phyloP scores from a whole-genome alignment of 176 grass and related monocot species.

The Tillandsia fasciculata region DNA sequence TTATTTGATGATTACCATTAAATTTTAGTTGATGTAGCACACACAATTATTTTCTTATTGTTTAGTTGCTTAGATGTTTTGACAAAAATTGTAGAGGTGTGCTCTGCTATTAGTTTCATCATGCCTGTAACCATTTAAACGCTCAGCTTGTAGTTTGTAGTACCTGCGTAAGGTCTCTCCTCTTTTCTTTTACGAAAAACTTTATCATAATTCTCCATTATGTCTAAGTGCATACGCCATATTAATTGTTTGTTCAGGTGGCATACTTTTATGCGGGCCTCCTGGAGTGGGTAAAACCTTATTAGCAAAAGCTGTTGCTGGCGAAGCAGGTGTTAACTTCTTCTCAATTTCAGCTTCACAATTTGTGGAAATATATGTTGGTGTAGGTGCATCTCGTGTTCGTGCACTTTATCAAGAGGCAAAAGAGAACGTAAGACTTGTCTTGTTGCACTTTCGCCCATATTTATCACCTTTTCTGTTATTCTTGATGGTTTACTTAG shows the following conservation, averaged over 20 bases:
- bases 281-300: constrained; percentile 28
- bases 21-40: too few relatives aligned
- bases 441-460: not conserved
- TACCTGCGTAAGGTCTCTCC: not conserved
- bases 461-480: not conserved
- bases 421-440: constrained; percentile 27
- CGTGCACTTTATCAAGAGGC: constrained; percentile 33
- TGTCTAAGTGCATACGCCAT: not conserved
- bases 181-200: not conserved
- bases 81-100: too few relatives aligned
- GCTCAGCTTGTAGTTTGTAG: too few relatives aligned
- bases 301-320: constrained; percentile 29
- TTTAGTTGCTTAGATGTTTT: too few relatives aligned
- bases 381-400: constrained; percentile 36
- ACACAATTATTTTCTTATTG: too few relatives aligned
- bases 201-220: not conserved
- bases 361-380: constrained; percentile 40
- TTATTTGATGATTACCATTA: too few relatives aligned
- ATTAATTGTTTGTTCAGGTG: constrained; percentile 8
- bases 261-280: constrained; percentile 26
- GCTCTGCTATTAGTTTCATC: too few relatives aligned
- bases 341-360: constrained; percentile 37
- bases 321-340: constrained; percentile 30
- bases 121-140: too few relatives aligned
- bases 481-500: not conserved